phyloP scores from a whole-genome alignment of 1,284 basidiomycete genomes.

The Irpex rosettiformis region DNA sequence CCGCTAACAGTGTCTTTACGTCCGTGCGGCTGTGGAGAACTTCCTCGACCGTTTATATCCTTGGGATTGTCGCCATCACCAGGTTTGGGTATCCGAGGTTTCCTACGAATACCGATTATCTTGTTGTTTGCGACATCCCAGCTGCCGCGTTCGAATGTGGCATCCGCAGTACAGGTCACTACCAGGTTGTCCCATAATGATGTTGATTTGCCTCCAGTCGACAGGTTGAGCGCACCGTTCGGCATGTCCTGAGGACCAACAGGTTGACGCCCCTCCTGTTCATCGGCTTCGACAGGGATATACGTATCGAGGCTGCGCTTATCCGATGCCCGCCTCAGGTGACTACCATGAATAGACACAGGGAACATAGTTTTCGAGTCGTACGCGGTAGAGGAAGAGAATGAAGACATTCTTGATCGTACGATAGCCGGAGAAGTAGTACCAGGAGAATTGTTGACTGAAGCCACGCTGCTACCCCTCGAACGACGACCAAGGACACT shows the following conservation, averaged over 20 bases:
- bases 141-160: conserved; percentile 64
- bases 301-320: conserved; percentile 53
- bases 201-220: conserved; percentile 25
- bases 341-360: conserved; percentile 72
- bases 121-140: conserved; percentile 61
- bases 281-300: conserved; percentile 42
- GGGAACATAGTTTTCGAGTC: conserved; percentile 56
- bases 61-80: conserved; percentile 24
- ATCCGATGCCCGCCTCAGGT: conserved; percentile 67
- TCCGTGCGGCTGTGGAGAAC: conserved; percentile 13
- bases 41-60: conserved; percentile 16
- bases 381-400: conserved; percentile 34
- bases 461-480: conserved; percentile 53
- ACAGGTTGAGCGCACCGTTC: conserved; percentile 15
- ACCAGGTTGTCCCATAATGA: conserved; percentile 52
- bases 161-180: conserved; percentile 51
- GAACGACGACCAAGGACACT: conserved; percentile 47
- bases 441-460: conserved; percentile 42
- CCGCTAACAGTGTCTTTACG: conserved; percentile 34
- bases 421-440: conserved; percentile 41
- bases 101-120: conserved; percentile 65
- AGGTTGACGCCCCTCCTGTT: conserved; percentile 33
- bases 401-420: conserved; percentile 39
- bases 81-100: conserved; percentile 42
- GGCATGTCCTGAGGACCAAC: conserved; percentile 39